Evolutionary conservation across 73 alveolate species (phyloP).

Genomic region (Symbiodinium pilosum): DNA sequence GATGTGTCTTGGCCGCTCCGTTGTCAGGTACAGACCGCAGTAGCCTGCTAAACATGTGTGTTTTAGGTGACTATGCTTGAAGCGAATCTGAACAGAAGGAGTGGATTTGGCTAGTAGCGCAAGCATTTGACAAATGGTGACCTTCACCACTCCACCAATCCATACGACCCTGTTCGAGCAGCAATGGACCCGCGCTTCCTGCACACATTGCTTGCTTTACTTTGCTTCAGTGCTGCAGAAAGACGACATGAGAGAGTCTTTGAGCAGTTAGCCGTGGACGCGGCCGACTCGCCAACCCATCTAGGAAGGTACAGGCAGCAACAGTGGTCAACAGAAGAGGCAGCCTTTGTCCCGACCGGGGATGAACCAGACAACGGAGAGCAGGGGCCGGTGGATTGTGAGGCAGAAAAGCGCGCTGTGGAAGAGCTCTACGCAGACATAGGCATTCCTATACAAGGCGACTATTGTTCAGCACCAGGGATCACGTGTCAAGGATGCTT

Average conservation of each 20-base stretch:
- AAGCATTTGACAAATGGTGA: neutral
- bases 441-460: neutral
- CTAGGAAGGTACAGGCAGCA: neutral
- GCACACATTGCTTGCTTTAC: neutral
- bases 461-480: neutral
- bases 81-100: neutral
- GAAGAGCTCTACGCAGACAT: neutral
- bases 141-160: neutral
- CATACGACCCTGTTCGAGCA: no score
- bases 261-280: neutral
- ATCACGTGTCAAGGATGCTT: neutral
- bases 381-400: neutral
- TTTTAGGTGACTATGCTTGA: no score
- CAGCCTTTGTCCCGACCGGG: neutral
- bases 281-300: neutral
- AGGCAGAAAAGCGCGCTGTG: neutral
- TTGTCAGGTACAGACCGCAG: neutral
- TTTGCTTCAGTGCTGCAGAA: neutral
- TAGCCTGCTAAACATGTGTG: no score
- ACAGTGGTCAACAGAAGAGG: neutral
- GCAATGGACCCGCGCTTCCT: neutral
- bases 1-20: neutral
- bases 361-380: neutral
- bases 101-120: neutral
- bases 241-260: neutral